These are phyloP conservation scores for Talaromyces sp. DNA, from an alignment of 2,329 filamentous ascomycete species.

Conservation along the genomic window DNA sequence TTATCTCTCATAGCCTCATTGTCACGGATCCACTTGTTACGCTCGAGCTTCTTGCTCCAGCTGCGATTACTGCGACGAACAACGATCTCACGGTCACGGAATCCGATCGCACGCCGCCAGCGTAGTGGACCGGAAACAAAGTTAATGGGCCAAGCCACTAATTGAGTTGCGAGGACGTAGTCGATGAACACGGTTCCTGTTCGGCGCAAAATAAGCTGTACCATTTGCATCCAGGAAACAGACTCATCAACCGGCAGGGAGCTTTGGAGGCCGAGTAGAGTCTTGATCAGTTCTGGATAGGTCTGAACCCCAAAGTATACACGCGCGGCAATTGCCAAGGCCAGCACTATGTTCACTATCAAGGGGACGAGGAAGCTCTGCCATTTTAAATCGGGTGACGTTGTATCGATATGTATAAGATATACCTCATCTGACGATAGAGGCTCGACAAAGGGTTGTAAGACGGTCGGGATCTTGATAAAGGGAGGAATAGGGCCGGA, in stretches of 20 bases:
- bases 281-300: conserved; percentile 69
- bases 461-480: conserved; percentile 62
- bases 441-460: conserved; percentile 67
- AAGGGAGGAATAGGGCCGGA: conserved; percentile 65
- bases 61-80: conserved; percentile 71
- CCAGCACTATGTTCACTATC: conserved; percentile 71
- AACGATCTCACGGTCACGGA: conserved; percentile 77
- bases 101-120: conserved; percentile 77
- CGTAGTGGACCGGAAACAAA: conserved; percentile 69
- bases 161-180: conserved; percentile 67
- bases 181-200: conserved; percentile 72
- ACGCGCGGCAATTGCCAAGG: conserved; percentile 67
- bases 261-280: conserved; percentile 67
- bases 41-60: conserved; percentile 66
- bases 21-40: conserved; percentile 51
- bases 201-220: conserved; percentile 61
- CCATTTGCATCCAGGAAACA: conserved; percentile 60
- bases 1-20: conserved; percentile 57
- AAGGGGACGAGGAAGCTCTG: conserved; percentile 82
- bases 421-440: conserved; percentile 75
- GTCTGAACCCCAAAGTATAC: conserved; percentile 69
- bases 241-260: conserved; percentile 66
- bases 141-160: conserved; percentile 73
- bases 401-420: conserved; percentile 78
- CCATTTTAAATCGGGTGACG: conserved; percentile 71